phyloP scores from a whole-genome alignment of 768 basidiomycete species.

The Lanmaoa pseudosensibilis region DNA sequence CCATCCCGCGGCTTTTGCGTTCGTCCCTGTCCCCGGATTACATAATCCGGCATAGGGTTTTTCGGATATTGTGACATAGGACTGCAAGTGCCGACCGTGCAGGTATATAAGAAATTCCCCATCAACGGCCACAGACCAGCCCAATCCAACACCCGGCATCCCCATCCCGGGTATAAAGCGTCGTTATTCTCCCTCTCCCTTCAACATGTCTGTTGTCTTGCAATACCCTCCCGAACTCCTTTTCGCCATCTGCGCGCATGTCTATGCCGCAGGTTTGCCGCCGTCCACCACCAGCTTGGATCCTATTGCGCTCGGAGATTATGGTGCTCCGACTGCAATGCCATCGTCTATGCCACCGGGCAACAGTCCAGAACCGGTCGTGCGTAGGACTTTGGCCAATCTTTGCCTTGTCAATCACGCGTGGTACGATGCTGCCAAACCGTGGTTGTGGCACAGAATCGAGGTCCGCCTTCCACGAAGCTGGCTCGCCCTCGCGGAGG shows the following conservation, averaged over 20 bases:
- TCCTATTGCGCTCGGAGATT: constrained; percentile 52
- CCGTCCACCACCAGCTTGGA: constrained; percentile 62
- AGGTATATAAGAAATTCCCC: constrained; percentile 2
- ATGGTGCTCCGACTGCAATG: constrained; percentile 53
- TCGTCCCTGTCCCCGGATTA: no score
- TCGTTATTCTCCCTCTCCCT: not conserved
- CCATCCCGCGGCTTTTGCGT: no score
- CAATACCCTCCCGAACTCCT: constrained; percentile 74
- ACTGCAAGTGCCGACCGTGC: constrained; percentile 9
- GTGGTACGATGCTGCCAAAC: constrained; percentile 82
- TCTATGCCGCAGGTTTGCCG: constrained; percentile 65
- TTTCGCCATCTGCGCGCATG: constrained; percentile 67
- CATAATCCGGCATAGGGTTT: no score
- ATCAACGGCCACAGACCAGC: not conserved
- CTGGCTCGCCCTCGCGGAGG: constrained; percentile 81
- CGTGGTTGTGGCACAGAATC: constrained; percentile 83
- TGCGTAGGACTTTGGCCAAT: constrained; percentile 62
- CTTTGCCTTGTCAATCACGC: constrained; percentile 76
- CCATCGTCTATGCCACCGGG: constrained; percentile 75
- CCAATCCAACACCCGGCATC: not conserved
- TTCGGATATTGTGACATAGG: no score
- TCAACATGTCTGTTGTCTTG: constrained; percentile 28
- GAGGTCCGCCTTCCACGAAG: constrained; percentile 82
- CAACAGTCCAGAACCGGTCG: constrained; percentile 66
- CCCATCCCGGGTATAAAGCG: not conserved